Percentiles rank a stretch among this genome's conserved stretches.
Evolutionary conservation across 2,329 filamentous ascomycete species (phyloP).

Genomic region (Penicillium verrucosum): DNA sequence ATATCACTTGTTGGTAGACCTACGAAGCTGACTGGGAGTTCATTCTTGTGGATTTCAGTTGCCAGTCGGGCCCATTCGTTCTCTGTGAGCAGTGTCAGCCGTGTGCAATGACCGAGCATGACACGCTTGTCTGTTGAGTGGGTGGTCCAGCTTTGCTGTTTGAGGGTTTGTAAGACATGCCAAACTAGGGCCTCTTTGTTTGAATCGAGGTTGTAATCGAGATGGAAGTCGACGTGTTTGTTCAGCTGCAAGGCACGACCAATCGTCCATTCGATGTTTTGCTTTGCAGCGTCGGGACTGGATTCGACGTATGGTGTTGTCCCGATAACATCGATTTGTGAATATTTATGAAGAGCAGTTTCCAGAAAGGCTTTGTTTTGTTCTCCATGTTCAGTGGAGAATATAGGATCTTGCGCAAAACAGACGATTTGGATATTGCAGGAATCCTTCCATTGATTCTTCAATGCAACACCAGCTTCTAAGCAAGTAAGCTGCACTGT

Average conservation of each 20-base stretch:
- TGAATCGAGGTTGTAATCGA: constrained; percentile 65
- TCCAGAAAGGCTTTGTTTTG: constrained; percentile 53
- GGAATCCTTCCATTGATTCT: constrained; percentile 50
- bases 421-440: constrained; percentile 65
- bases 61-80: constrained; percentile 52
- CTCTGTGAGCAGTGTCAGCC: constrained; percentile 56
- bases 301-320: constrained; percentile 69
- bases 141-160: constrained; percentile 49
- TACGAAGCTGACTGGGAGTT: constrained; percentile 63
- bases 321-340: constrained; percentile 58
- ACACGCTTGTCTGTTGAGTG: constrained; percentile 48
- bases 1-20: constrained; percentile 69
- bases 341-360: constrained; percentile 39
- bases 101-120: constrained; percentile 66
- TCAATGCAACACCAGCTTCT: constrained; percentile 56
- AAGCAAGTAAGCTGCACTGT: constrained; percentile 58
- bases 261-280: constrained; percentile 64
- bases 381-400: constrained; percentile 53
- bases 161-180: constrained; percentile 53
- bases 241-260: constrained; percentile 49
- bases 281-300: constrained; percentile 45
- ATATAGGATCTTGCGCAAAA: constrained; percentile 68
- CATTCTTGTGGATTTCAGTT: constrained; percentile 44
- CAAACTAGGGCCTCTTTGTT: constrained; percentile 52
- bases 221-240: constrained; percentile 66